A percentile compares a stretch with the other conserved stretches of the same genome.
phyloP scores from a whole-genome alignment of 305 asterid genomes.

The Salvia sclarea region DNA sequence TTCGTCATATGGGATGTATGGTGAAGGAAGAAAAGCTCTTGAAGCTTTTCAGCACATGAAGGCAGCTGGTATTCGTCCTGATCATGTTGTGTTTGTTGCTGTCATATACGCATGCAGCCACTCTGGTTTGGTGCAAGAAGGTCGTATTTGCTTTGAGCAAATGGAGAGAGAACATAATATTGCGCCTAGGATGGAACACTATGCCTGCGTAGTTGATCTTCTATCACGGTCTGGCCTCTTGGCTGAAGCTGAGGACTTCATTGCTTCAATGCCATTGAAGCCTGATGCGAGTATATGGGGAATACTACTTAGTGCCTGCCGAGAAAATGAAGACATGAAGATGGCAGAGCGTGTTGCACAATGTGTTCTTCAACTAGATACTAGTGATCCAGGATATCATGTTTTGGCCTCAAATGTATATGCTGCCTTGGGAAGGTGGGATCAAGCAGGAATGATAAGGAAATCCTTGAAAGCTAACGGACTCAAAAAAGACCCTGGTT shows the following conservation, averaged over 20 bases:
- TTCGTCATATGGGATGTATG: constrained; percentile 79
- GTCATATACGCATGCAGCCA: constrained; percentile 79
- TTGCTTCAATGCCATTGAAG: constrained; percentile 66
- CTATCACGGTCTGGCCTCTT: constrained; percentile 70
- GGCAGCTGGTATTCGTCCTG: constrained; percentile 54
- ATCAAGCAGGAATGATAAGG: constrained; percentile 56
- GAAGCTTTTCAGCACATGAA: constrained; percentile 63
- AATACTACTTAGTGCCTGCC: constrained; percentile 71
- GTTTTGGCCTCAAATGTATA: constrained; percentile 73
- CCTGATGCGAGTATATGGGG: constrained; percentile 89
- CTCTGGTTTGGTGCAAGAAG: constrained; percentile 79
- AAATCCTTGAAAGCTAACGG: constrained; percentile 57
- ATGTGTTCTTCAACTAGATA: constrained; percentile 42
- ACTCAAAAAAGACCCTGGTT: constrained; percentile 66
- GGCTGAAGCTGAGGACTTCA: constrained; percentile 71
- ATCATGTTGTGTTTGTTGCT: constrained; percentile 62
- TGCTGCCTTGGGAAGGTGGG: constrained; percentile 76
- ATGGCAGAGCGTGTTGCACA: constrained; percentile 60
- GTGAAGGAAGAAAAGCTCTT: constrained; percentile 76
- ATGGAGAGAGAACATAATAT: constrained; percentile 62
- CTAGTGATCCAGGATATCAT: constrained; percentile 67
- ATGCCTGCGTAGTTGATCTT: constrained; percentile 82
- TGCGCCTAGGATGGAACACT: constrained; percentile 76
- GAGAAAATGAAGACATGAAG: constrained; percentile 52
- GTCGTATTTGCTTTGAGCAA: constrained; percentile 57